Base-by-base conservation (phyloP, 2,329 filamentous ascomycete species). In the Colletotrichum karsti region DNA sequence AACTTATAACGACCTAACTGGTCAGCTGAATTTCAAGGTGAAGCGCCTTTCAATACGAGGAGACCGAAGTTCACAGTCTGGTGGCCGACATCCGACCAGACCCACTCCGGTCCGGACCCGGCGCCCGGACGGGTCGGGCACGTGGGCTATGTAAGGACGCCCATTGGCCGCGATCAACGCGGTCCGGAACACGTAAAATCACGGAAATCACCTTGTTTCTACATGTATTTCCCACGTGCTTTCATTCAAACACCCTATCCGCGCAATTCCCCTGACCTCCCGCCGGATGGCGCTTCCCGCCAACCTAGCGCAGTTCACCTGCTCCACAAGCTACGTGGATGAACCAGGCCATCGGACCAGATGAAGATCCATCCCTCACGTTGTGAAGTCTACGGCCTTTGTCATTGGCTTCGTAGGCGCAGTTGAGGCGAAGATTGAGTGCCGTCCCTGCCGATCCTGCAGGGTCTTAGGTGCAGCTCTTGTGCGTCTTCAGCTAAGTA, bases 361-460 rank as follows among this genome's bases (percentile, higher is more conserved):
- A 2, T 22, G 9, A 33, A n/a, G 22, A 15, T 20, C 8, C n/a
- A 18, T n/a, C 28, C n/a, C 15, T 51, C 7, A 10, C 46, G 18
- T 18, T 56, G 53, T 44, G 26, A 44, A 33, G 12, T 15, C 26
- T 30, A 18, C 12, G n/a, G 18, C 24, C 15, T 42, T 8, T 20
- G 42, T 18, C 35, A 24, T 42, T 41, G 20, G 33, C 28, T 13
- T 20, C 41, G 12, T 8, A 15, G 9, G 33, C 7, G 10, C 18
- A 26, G 2, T 12, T 7, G 24, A 5, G 5, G 7, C 8, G 13
- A 7, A 13, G 13, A 0, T 28, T 41, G 35, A 37, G 24, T 53
- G 50, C 50, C 28, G 50, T 53, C n/a, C 48, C 50, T 53, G 50
- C 50, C 30, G 50, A 53, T 53, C 50, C 50, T 53, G 50, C 50